Base-by-base conservation (phyloP, 164 flowering plant species). In the Stephania japonica region DNA sequence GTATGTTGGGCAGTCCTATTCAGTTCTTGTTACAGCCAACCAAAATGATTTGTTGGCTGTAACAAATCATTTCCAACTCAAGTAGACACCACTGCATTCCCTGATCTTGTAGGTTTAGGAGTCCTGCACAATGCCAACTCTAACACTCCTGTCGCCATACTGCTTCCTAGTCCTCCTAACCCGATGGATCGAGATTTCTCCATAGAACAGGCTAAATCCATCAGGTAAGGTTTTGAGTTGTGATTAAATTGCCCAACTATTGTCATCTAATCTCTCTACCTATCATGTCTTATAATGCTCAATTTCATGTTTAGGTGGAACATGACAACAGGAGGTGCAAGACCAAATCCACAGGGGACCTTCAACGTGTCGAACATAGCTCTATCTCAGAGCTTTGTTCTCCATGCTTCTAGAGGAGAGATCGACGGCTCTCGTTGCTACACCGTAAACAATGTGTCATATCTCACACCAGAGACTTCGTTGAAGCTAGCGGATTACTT, bases 271-370 rank as follows among this genome's bases (percentile, higher is more conserved):
- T 66, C 18, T 23, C 7, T 65, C 4, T 5, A n/a, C 26, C 23
- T 42, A 44, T 5, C 41, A 47, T 25, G 18, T 13, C 16, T 7
- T 44, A 13, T 9, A 44, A 1, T 44, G 7, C 2, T 13, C 70
- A 43, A 19, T 14, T 6, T 70, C n/a, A 3, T 43, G 26, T 65
- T 32, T 69, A 88, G 89, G 77, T 87, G 87, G 92, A 87, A 89
- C 79, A 5, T 86, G 85, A 85, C 87, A 0, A 56, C 91, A 0
- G 91, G 97, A 63, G 97, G 91, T 13, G 92, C 97, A 42, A 83
- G 97, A 80, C 97, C 97, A 11, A 91, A 91, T 61, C 90, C 89
- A 27, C 97, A 91, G 71, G 94, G 94, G 53, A 74, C 90, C 9
- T 91, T 87, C 81, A 86, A 86, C 25, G 87, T 83, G 6, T 4